Base-by-base conservation (phyloP, 441 rosid genomes). In the Erysimum cheiri region DNA sequence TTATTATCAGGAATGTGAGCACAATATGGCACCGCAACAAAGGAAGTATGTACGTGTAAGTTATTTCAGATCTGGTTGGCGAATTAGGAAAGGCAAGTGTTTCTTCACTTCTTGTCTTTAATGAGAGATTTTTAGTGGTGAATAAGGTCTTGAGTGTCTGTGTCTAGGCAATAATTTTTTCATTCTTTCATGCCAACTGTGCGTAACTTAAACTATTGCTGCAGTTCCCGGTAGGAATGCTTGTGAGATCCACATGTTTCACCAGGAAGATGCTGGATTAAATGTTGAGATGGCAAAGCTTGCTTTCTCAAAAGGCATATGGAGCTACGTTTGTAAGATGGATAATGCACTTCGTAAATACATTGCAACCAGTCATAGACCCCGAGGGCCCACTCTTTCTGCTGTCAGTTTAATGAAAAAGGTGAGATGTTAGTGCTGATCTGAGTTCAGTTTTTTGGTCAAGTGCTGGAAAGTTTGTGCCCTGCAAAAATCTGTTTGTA, bases 31-130 rank as follows among this genome's bases (percentile, higher is more conserved):
- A 49, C 96, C 88, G 6, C 72, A 29, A 8, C 93, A 80, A 73
- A 83, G 67, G 74, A 94, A 92, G 85, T 87, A 81, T 75, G 97
- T 94, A 5, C 89, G 92, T 15, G 97, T 92, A 48, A 76, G 50
- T 40, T 80, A 79, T 75, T 94, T 89, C 76, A 90, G 97, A 85
- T 94, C 97, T 37, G 96, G 99, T 77, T 94, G 99, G 99, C 82
- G 83, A 78, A 88, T 94, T 66, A 82, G 77, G 74, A 87, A 86
- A 87, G 90, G 99, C 77, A 81, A 77, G 83, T 86, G 54, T 64
- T 39, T 60, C 11, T 22, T 22, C 24, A 22, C 24, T 22, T 22
- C 24, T 22, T 22, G 24, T 22, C 24, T 22, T 22, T 19, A 26
- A n/a, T 36, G 33, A 36, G 43, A 68, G 44, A 37, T 33, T 17